Conservation (phyloP, 352 stramenopile species). For the Nothophytophthora sp. region DNA sequence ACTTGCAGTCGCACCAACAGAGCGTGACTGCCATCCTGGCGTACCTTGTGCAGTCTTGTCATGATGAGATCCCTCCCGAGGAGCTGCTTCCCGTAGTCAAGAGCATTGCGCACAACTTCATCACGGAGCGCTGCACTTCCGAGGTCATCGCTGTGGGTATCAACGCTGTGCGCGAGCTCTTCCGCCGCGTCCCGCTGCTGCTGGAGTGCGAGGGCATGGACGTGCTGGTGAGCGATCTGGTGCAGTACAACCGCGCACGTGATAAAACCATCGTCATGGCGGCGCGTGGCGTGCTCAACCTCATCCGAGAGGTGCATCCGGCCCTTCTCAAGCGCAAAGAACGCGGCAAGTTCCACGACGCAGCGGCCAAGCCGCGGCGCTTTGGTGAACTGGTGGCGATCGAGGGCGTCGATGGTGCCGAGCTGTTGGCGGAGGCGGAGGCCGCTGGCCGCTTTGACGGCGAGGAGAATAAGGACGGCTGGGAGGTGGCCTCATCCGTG, state of each 20-base stretch:
- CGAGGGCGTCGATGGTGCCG: constrained; percentile 95
- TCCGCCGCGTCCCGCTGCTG: constrained; percentile 92
- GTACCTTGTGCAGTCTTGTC: constrained; percentile 97
- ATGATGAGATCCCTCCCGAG: constrained; percentile 97
- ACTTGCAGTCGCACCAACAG: constrained; percentile 89
- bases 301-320: constrained; percentile 96
- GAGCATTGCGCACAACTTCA: constrained; percentile 98
- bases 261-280: constrained; percentile 98
- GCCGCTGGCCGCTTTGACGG: constrained; percentile 71
- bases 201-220: constrained; percentile 94
- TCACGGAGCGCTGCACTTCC: constrained; percentile 95
- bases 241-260: constrained; percentile 95
- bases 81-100: constrained; percentile 96
- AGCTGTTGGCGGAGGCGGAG: constrained; percentile 91
- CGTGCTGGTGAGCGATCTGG: constrained; percentile 91
- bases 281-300: constrained; percentile 95
- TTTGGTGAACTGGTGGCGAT: constrained; percentile 92
- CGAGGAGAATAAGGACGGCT: constrained; percentile 84
- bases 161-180: constrained; percentile 96
- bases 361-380: constrained; percentile 82
- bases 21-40: constrained; percentile 95
- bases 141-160: constrained; percentile 99
- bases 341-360: constrained; percentile 92
- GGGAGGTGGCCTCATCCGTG: constrained; percentile 72
- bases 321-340: constrained; percentile 96